Evolutionary conservation across 106 monocot genomes (phyloP).

Genomic region (Phalaenopsis aphrodite): DNA sequence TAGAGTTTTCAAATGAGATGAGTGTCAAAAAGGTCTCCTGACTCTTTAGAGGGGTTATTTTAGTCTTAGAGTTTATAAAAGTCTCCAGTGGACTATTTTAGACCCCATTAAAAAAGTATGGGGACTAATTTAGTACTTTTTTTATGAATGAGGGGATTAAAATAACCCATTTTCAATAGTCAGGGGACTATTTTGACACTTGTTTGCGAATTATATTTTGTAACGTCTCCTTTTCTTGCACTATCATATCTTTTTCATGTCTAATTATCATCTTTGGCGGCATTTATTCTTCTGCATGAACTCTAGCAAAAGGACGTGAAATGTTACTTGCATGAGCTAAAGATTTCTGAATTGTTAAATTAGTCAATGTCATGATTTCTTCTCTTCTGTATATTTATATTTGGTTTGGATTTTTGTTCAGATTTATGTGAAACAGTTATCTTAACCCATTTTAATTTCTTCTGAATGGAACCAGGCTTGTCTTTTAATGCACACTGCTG

Average conservation of each 20-base stretch:
- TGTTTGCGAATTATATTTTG: too few relatives aligned
- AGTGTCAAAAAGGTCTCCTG: too few relatives aligned
- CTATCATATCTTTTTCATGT: neutral
- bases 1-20: neutral
- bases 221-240: neutral
- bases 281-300: neutral
- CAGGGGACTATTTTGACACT: too few relatives aligned
- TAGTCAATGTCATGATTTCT: neutral
- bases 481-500: slow-evolving; percentile 69
- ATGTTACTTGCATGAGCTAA: neutral
- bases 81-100: too few relatives aligned
- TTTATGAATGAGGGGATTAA: too few relatives aligned
- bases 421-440: neutral
- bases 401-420: neutral
- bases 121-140: too few relatives aligned
- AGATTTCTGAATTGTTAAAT: neutral
- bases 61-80: too few relatives aligned
- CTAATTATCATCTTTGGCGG: neutral
- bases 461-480: slow-evolving; percentile 38
- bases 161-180: too few relatives aligned
- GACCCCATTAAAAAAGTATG: too few relatives aligned
- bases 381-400: neutral
- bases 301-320: neutral
- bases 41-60: too few relatives aligned
- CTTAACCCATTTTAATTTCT: neutral